phyloP scores from a whole-genome alignment of 371 early-diverging fungal species.

The Gilbertella persicaria region DNA sequence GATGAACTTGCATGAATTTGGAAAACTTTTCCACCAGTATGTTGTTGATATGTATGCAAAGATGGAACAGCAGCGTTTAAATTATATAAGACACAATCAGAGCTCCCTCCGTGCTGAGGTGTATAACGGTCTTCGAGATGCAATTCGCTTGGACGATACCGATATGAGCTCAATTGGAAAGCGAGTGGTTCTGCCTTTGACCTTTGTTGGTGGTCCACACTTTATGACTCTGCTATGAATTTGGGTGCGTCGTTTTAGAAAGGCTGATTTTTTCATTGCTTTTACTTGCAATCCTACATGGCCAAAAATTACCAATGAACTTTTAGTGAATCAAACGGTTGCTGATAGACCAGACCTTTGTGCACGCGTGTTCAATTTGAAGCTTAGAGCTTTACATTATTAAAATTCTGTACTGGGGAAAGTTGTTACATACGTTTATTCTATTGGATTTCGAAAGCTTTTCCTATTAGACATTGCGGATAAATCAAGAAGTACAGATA shows the following conservation, averaged over 20 bases:
- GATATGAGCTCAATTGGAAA: conserved; percentile 10
- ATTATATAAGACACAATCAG: background rate
- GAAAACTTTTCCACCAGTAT: conserved; percentile 9
- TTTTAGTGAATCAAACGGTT: conserved; percentile 12
- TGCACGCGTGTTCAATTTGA: no score
- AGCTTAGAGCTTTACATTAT: no score
- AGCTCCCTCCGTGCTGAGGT: conserved; percentile 2
- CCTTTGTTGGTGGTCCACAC: conserved; percentile 26
- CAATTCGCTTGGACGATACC: background rate
- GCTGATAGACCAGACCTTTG: conserved; percentile 22
- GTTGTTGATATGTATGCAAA: conserved; percentile 8
- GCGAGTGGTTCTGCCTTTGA: conserved; percentile 23
- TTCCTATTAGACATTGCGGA: no score
- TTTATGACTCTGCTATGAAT: conserved; percentile 23
- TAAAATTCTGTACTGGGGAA: no score
- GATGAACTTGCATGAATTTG: no score
- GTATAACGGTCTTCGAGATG: conserved; percentile 2
- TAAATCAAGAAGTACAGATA: no score
- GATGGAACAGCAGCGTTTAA: background rate
- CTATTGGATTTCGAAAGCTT: no score
- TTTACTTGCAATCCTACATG: conserved; percentile 43
- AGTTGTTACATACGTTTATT: no score
- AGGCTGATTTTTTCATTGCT: conserved; percentile 40
- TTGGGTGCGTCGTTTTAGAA: conserved; percentile 26
- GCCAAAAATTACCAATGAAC: conserved; percentile 27